phyloP scores from a whole-genome alignment of 306 rosid genomes.

The Alnus rubra region DNA sequence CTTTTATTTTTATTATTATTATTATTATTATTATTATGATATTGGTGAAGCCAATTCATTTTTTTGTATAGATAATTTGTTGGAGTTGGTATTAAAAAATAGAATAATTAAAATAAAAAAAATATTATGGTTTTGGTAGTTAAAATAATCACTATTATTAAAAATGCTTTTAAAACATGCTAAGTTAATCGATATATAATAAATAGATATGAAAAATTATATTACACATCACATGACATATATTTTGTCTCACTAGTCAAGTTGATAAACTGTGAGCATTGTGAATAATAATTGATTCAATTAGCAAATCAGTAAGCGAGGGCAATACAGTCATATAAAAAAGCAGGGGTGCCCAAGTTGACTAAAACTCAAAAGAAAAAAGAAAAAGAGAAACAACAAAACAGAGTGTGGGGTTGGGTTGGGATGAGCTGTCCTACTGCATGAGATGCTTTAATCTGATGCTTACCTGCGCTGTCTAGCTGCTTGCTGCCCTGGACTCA shows the following conservation, averaged over 20 bases:
- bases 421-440: slow-evolving; percentile 64
- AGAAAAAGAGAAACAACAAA: slow-evolving; percentile 19
- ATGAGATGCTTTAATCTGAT: slow-evolving; percentile 59
- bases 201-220: too few relatives aligned
- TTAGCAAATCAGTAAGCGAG: background rate
- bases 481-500: slow-evolving; percentile 26
- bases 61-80: too few relatives aligned
- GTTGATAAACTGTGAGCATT: background rate
- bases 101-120: too few relatives aligned
- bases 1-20: too few relatives aligned
- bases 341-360: slow-evolving; percentile 28
- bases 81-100: too few relatives aligned
- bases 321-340: slow-evolving; percentile 32
- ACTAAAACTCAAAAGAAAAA: background rate
- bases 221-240: background rate
- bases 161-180: too few relatives aligned
- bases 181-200: too few relatives aligned
- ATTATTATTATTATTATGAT: too few relatives aligned
- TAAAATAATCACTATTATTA: too few relatives aligned
- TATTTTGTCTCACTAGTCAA: background rate
- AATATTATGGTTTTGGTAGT: too few relatives aligned
- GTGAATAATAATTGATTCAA: background rate
- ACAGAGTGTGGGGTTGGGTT: slow-evolving; percentile 39
- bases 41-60: too few relatives aligned
- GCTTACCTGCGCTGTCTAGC: slow-evolving; percentile 41